phyloP scores from a whole-genome alignment of 106 monocot species.

The Apostasia ramifera region DNA sequence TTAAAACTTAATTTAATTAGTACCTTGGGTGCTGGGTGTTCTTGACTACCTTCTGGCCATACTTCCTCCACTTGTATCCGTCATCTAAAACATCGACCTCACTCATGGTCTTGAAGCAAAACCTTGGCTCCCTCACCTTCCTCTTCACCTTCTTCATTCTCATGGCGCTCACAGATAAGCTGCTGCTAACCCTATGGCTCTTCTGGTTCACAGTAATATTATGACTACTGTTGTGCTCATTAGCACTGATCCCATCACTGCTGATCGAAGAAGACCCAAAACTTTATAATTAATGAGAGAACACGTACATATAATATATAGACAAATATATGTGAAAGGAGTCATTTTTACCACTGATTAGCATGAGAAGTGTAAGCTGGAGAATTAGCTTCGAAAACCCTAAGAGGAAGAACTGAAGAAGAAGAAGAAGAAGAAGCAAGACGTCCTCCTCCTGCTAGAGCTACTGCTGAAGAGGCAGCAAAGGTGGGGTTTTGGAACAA shows the following conservation, averaged over 20 bases:
- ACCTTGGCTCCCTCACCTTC: slow-evolving; percentile 55
- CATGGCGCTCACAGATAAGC: neutral
- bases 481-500: neutral
- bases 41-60: slow-evolving; percentile 56
- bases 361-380: neutral
- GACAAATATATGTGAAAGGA: too few relatives aligned
- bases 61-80: slow-evolving; percentile 46
- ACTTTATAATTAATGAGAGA: too few relatives aligned
- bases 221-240: neutral
- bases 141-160: slow-evolving; percentile 51
- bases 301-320: too few relatives aligned
- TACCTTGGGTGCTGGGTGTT: slow-evolving; percentile 57
- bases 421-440: neutral
- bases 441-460: neutral
- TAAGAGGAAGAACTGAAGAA: neutral
- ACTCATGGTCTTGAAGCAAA: slow-evolving; percentile 57
- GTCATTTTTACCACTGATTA: neutral
- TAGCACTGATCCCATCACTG: neutral
- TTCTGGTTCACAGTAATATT: neutral
- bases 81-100: slow-evolving; percentile 36
- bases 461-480: neutral
- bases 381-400: neutral
- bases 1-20: neutral
- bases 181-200: too few relatives aligned
- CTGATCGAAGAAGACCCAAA: neutral